Evolutionary conservation across 352 stramenopile species (phyloP).

Genomic region (Pythium myriotylum): DNA sequence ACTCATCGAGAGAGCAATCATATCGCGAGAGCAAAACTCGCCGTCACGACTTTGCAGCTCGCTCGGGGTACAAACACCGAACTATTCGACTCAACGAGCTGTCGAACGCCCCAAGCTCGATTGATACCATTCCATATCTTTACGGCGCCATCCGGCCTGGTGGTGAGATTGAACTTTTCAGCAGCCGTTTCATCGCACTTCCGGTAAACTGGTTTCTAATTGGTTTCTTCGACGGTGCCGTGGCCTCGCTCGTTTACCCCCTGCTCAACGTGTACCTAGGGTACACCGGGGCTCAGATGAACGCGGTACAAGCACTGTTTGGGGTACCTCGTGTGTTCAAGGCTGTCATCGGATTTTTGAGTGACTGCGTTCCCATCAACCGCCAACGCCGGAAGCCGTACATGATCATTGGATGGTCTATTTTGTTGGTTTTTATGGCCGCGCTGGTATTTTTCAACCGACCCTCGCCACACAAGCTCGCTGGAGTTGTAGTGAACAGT

Average conservation of each 20-base stretch:
- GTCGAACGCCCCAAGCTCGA: not conserved
- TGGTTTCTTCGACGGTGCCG: conserved; percentile 26
- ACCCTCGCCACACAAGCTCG: not conserved
- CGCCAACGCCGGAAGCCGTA: conserved; percentile 31
- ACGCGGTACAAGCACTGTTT: conserved; percentile 4
- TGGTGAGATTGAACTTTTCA: conserved; percentile 3
- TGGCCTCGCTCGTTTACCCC: conserved; percentile 25
- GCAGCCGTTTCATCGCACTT: conserved; percentile 19
- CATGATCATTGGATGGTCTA: conserved; percentile 24
- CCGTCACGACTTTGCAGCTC: no score
- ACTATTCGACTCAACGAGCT: no score
- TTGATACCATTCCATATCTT: conserved; percentile 11
- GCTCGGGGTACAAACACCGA: no score
- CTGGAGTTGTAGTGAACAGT: not conserved
- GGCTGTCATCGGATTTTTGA: conserved; percentile 28
- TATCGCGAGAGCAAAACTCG: no score
- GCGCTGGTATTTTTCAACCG: conserved; percentile 9
- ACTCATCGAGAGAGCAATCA: no score
- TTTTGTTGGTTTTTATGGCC: conserved; percentile 10
- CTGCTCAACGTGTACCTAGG: conserved; percentile 30
- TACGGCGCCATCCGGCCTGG: conserved; percentile 14
- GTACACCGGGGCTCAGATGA: conserved; percentile 10
- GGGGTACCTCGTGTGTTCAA: conserved; percentile 15
- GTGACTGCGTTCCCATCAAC: conserved; percentile 26
- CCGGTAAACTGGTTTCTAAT: conserved; percentile 27